Evolutionary conservation across 352 stramenopile genomes (phyloP).

Genomic region (Phytophthora hybrid): DNA sequence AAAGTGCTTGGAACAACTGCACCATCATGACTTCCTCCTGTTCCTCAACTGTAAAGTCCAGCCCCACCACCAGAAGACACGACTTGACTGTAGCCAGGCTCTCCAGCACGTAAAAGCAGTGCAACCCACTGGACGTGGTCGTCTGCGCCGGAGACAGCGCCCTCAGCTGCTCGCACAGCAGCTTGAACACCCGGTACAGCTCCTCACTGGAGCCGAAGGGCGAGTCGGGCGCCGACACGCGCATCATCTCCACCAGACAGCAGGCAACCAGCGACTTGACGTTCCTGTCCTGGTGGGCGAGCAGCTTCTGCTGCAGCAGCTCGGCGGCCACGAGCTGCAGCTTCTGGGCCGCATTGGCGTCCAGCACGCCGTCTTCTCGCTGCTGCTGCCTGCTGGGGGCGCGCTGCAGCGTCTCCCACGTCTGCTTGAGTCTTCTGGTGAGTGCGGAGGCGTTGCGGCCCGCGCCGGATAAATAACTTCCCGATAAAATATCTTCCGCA

Average conservation of each 20-base stretch:
- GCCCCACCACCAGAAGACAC: conserved; percentile 58
- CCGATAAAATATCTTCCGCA: conserved; percentile 20
- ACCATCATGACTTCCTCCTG: conserved; percentile 62
- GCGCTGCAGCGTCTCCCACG: conserved; percentile 56
- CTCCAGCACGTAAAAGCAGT: conserved; percentile 72
- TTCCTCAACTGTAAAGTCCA: conserved; percentile 57
- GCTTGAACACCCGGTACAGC: conserved; percentile 70
- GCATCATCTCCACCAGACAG: conserved; percentile 79
- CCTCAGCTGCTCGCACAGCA: conserved; percentile 71
- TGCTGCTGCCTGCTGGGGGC: conserved; percentile 55
- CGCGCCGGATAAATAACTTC: conserved; percentile 23
- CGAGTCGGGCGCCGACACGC: conserved; percentile 69
- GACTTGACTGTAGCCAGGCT: conserved; percentile 69
- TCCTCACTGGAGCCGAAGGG: conserved; percentile 74
- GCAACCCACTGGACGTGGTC: conserved; percentile 46
- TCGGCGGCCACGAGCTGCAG: conserved; percentile 61
- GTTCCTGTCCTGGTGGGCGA: conserved; percentile 58
- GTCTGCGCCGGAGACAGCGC: conserved; percentile 41
- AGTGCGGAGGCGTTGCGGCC: conserved; percentile 44
- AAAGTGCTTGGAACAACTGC: conserved; percentile 75
- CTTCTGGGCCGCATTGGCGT: conserved; percentile 35
- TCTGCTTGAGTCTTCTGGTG: conserved; percentile 60
- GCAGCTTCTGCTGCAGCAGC: conserved; percentile 60
- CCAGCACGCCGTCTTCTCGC: conserved; percentile 37
- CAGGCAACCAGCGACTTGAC: conserved; percentile 72